Percentiles rank a stretch among this genome's conserved stretches.
These are phyloP conservation scores for Pyracantha coccinea DNA, from an alignment of 331 rosid species.

Conservation along the genomic window DNA sequence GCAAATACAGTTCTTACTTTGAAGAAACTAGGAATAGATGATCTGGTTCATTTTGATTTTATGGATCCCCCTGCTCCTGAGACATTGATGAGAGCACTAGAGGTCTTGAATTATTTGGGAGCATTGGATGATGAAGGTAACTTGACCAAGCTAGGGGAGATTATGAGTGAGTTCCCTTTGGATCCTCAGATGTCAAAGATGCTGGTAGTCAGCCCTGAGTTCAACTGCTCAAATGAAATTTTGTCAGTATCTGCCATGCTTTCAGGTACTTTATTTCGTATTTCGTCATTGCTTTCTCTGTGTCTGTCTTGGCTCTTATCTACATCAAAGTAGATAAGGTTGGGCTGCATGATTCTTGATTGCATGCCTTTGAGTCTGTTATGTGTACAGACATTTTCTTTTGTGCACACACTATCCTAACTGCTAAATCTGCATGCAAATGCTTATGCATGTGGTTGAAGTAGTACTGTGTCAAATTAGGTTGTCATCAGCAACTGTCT, in stretches of 20 bases:
- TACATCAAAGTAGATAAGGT: slow-evolving; percentile 25
- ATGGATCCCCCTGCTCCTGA: slow-evolving; percentile 99
- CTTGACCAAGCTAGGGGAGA: slow-evolving; percentile 82
- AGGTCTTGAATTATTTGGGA: slow-evolving; percentile 91
- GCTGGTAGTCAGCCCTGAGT: slow-evolving; percentile 93
- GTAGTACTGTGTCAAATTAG: slow-evolving; percentile 55
- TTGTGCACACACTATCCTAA: slow-evolving; percentile 34
- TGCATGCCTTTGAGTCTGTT: slow-evolving; percentile 30
- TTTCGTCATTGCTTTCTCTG: neutral
- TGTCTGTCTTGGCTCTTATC: slow-evolving; percentile 32
- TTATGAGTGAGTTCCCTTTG: slow-evolving; percentile 97
- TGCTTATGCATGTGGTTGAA: slow-evolving; percentile 42
- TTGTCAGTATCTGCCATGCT: slow-evolving; percentile 91
- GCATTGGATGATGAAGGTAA: slow-evolving; percentile 96
- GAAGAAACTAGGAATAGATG: slow-evolving; percentile 95
- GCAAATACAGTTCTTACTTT: slow-evolving; percentile 91
- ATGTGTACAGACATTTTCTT: slow-evolving; percentile 20
- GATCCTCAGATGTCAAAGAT: slow-evolving; percentile 99
- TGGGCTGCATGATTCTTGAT: slow-evolving; percentile 29
- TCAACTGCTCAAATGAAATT: slow-evolving; percentile 95
- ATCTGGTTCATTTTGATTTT: slow-evolving; percentile 91
- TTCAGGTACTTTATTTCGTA: slow-evolving; percentile 52
- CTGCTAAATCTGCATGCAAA: slow-evolving; percentile 32
- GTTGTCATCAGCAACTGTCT: slow-evolving; percentile 92
- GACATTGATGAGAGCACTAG: slow-evolving; percentile 94